Percentiles rank a stretch among this genome's conserved stretches.
Conservation (phyloP, 257 asterid species). For the Solanum virginianum region DNA sequence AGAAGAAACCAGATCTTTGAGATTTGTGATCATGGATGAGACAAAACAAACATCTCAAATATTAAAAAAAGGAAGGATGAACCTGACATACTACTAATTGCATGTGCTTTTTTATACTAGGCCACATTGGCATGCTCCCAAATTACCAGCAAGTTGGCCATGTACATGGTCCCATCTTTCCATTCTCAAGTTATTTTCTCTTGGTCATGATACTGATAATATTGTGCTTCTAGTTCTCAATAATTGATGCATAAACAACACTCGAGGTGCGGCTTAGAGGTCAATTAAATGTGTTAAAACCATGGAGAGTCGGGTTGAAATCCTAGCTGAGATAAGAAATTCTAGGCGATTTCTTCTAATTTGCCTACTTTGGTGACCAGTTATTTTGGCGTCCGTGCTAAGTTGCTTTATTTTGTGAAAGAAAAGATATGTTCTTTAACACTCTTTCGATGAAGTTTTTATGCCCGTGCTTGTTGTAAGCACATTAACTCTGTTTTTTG, state of each 20-base stretch:
- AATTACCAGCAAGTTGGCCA: background rate
- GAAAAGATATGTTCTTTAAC: background rate
- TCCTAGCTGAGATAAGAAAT: background rate
- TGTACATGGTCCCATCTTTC: background rate
- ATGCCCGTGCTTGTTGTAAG: background rate
- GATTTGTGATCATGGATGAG: background rate
- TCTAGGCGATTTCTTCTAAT: background rate
- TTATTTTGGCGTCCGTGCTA: background rate
- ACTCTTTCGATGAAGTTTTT: background rate
- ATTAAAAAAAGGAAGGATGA: background rate
- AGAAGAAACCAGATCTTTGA: background rate
- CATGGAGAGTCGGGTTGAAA: background rate
- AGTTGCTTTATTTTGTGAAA: background rate
- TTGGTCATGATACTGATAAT: background rate
- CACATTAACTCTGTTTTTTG: background rate
- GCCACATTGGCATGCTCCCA: background rate
- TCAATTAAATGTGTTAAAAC: background rate
- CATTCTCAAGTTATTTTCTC: background rate
- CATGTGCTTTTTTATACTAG: background rate
- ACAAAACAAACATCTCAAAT: background rate
- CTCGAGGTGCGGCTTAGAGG: background rate
- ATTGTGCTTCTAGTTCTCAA: background rate
- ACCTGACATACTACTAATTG: background rate
- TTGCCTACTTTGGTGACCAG: background rate
- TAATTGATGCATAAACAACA: background rate